Base-by-base conservation (phyloP, 2,329 filamentous ascomycete species). In the Trichophyton benhamiae region DNA sequence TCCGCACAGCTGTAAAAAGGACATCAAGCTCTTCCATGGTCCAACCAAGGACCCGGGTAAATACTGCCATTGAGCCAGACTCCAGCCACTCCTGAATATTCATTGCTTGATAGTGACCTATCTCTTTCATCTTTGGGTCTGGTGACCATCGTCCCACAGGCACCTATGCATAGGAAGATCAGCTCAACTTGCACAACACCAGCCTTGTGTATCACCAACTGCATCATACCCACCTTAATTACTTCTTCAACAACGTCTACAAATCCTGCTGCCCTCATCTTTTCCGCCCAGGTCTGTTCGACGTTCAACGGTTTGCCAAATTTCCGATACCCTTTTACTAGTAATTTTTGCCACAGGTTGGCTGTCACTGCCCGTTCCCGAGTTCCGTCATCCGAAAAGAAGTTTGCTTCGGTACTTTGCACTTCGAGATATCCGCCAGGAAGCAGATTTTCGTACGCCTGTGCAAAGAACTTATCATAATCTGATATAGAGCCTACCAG, bases 111-210 rank as follows among this genome's bases (percentile, higher is more conserved):
- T 63, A 62, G 22, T 58, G 59, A n/a, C 66, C 66, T 13, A 68
- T 57, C 44, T 65, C 59, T 49, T 65, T 67, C 11, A 65, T 41
- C 2, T 61, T 53, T 6, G 49, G 61, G 58, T 67, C 63, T 53
- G 59, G 53, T 3, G 65, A 62, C 67, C 67, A 68, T 3, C 71
- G 65, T 63, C 77, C 78, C 2, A 72, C 71, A 0, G 80, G 80
- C 72, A 79, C 78, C 65, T 70, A 61, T 7, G 15, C 27, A 55
- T 55, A 33, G 5, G 49, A 38, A 1, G 33, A 4, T 55, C 27
- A 55, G 49, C 49, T 7, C 3, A 17, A 13, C 25, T 15, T 52
- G 22, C 15, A 44, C 41, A 44, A 9, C 7, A 30, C 15, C 22
- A 30, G 22, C 11, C 15, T 52, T n/a, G 27, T 27, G 27, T 58